Base-by-base conservation (phyloP, 2,329 filamentous ascomycete genomes). In the Talaromyces islandicus region DNA sequence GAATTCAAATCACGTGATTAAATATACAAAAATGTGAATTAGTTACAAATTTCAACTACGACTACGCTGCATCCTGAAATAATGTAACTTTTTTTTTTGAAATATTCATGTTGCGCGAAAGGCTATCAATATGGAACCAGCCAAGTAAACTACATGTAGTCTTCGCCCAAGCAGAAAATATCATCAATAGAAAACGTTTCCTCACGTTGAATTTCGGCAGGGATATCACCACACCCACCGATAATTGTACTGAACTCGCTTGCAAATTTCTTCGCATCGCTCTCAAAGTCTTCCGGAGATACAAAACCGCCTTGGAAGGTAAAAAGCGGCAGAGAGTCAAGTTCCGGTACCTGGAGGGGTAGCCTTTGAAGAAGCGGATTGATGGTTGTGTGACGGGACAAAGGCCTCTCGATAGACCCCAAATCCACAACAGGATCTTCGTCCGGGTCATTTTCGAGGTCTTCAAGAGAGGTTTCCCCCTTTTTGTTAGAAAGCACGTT, bases 121-220 rank as follows among this genome's bases (percentile, higher is more conserved):
- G 35, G n/a, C 35, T 38, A 38, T 38, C n/a, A n/a, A n/a, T 38
- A n/a, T n/a, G 6, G n/a, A 46, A 11, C 19, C 1, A 46, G 43
- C 5, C 19, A 21, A 12, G 19, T 46, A 46, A 24, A 38, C 6
- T 46, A 46, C 21, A 24, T 46, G 14, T 29, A 52, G 11, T 52
- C 24, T 14, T 76, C 74, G 27, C 73, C 70, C 55, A 78, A 75
- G 67, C 89, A 92, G 70, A 92, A 92, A 54, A 92, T 73, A 69
- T 90, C 87, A 30, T 77, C 74, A 1, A 84, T 79, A 43, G 76
- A 77, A 27, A 73, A 59, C 10, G 21, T 50, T 38, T 59, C 58
- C 55, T 68, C 69, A 66, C 67, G 25, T 19, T 11, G 24, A n/a
- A 52, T 65, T 72, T 67, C 68, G 59, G 67, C 70, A 27, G 69